These are phyloP conservation scores for Colletotrichum sp. DNA, from an alignment of 2,329 filamentous ascomycete species.

Conservation along the genomic window DNA sequence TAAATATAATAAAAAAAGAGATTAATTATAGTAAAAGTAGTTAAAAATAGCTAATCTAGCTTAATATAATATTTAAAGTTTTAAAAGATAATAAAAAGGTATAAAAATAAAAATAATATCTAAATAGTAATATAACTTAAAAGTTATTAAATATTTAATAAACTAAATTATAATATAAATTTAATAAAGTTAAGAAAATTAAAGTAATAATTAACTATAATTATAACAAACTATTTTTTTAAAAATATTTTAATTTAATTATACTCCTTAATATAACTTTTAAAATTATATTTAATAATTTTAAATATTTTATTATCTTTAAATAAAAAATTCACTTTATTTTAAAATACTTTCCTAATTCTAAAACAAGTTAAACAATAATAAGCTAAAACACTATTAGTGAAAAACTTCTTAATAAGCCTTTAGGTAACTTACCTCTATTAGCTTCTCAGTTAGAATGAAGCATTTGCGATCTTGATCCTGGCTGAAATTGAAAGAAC, in stretches of 20 bases:
- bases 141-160: too few species aligned
- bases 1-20: too few species aligned
- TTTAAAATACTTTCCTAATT: background rate
- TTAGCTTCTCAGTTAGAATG: conserved; percentile 62
- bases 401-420: background rate
- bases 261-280: background rate
- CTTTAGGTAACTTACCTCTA: conserved; percentile 52
- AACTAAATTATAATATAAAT: too few species aligned
- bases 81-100: too few species aligned
- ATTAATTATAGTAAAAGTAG: too few species aligned
- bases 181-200: too few species aligned
- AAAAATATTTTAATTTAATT: background rate
- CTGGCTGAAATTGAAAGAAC: conserved; percentile 54
- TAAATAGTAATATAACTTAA: too few species aligned
- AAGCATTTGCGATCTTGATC: conserved; percentile 59
- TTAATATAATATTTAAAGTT: too few species aligned
- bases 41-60: too few species aligned
- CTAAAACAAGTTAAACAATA: conserved; percentile 13
- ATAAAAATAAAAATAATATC: too few species aligned
- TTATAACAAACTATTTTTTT: too few species aligned
- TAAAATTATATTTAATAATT: background rate
- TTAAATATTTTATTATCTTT: background rate
- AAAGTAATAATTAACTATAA: too few species aligned
- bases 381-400: conserved; percentile 2
- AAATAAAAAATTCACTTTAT: background rate